Percentiles rank a stretch among this genome's conserved stretches.
Evolutionary conservation across 495 filamentous ascomycete genomes (phyloP).

Genomic region (Aspergillus sclerotioniger): DNA sequence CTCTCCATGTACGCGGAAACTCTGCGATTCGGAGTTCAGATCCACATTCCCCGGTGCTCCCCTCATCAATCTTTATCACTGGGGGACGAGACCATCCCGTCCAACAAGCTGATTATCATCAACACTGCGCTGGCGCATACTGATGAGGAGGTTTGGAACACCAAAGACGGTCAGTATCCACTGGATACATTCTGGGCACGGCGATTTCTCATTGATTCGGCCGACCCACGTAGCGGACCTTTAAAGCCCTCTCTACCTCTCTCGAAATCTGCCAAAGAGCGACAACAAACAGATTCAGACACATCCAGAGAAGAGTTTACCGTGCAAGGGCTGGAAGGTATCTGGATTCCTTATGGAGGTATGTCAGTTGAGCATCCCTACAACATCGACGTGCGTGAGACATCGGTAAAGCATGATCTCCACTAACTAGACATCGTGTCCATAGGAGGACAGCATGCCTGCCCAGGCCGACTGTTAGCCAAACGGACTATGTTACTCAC

Average conservation of each 20-base stretch:
- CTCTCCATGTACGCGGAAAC: conserved; percentile 1
- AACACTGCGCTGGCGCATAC: background rate
- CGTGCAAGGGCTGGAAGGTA: background rate
- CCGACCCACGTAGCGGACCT: background rate
- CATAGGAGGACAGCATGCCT: background rate
- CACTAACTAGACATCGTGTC: background rate
- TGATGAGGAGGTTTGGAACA: background rate
- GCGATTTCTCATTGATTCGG: background rate
- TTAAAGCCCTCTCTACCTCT: background rate
- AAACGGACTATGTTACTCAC: background rate
- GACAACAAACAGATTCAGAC: background rate
- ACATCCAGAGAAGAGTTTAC: background rate
- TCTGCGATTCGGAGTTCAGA: background rate
- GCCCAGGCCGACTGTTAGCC: background rate
- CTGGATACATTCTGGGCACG: background rate
- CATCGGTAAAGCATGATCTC: too few species aligned
- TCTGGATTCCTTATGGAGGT: background rate
- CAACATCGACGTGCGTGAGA: too few species aligned
- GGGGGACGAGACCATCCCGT: background rate
- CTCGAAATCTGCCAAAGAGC: background rate
- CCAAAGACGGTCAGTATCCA: background rate
- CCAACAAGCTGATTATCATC: background rate
- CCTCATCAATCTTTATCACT: background rate
- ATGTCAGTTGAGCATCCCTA: background rate
- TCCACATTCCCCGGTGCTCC: background rate